Conservation (phyloP, 306 rosid species). For the Pueraria montana region DNA sequence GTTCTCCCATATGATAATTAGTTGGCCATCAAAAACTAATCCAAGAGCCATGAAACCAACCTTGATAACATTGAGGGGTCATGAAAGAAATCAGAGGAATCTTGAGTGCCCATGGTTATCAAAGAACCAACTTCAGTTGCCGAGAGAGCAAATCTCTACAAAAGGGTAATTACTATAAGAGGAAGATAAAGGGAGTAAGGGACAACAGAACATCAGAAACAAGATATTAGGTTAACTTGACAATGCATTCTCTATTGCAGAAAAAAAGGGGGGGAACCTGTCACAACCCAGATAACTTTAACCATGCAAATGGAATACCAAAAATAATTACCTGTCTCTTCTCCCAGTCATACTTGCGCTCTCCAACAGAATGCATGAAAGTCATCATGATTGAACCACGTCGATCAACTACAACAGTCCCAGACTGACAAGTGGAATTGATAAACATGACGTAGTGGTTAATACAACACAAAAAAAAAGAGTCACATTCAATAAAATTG, state of each 20-base stretch:
- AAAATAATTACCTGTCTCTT: conserved; percentile 54
- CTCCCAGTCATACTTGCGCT: conserved; percentile 69
- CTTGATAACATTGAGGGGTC: conserved; percentile 92
- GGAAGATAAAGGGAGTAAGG: conserved; percentile 35
- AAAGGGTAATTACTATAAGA: conserved; percentile 40
- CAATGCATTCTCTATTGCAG: conserved; percentile 4
- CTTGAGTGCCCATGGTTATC: conserved; percentile 81
- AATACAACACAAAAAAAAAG: conserved; percentile 13
- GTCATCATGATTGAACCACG: conserved; percentile 63
- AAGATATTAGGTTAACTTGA: conserved; percentile 22
- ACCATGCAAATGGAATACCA: neutral
- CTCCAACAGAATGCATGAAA: conserved; percentile 63
- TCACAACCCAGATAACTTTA: conserved; percentile 33
- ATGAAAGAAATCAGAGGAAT: conserved; percentile 92
- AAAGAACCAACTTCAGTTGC: conserved; percentile 91
- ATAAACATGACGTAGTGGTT: conserved; percentile 26
- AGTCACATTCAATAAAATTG: conserved; percentile 3
- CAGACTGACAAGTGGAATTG: conserved; percentile 61
- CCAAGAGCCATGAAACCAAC: conserved; percentile 57
- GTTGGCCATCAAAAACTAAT: conserved; percentile 26
- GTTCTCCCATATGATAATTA: conserved; percentile 36
- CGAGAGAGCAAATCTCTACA: conserved; percentile 79
- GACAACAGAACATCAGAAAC: conserved; percentile 16
- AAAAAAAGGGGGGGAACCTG: neutral
- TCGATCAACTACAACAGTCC: conserved; percentile 66